These are phyloP conservation scores for Fusarium verticillioides DNA, from an alignment of 2,329 filamentous ascomycete genomes.

Conservation along the genomic window DNA sequence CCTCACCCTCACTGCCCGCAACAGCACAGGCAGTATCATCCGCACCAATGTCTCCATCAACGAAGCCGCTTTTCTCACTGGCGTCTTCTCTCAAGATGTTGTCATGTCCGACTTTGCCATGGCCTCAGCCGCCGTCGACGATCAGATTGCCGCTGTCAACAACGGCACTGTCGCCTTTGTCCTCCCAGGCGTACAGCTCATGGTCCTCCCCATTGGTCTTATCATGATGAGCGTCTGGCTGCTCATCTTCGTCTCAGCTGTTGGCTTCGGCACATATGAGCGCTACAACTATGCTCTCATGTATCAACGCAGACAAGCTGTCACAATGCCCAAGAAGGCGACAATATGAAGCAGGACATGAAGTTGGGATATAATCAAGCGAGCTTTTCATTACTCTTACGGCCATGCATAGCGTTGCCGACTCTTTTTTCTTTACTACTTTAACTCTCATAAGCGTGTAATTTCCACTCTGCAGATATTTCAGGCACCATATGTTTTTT, in stretches of 20 bases:
- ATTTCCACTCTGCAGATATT: conserved; percentile 34
- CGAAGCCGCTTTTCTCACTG: conserved; percentile 77
- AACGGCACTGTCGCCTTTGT: conserved; percentile 72
- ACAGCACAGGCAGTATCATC: conserved; percentile 61
- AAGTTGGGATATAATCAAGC: conserved; percentile 17
- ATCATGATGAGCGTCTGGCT: conserved; percentile 74
- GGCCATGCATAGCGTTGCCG: conserved; percentile 37
- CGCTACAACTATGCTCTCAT: conserved; percentile 73
- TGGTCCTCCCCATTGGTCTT: conserved; percentile 77
- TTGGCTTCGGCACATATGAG: conserved; percentile 73
- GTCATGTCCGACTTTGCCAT: conserved; percentile 61
- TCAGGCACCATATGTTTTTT: conserved; percentile 37
- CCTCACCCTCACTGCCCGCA: conserved; percentile 72
- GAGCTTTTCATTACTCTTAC: conserved; percentile 25
- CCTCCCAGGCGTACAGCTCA: conserved; percentile 73
- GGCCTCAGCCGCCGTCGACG: conserved; percentile 62
- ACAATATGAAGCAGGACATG: conserved; percentile 7
- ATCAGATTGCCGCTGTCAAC: conserved; percentile 56
- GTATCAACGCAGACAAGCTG: conserved; percentile 59
- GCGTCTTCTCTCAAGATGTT: conserved; percentile 72
- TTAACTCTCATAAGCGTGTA: conserved; percentile 30
- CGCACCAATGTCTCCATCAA: conserved; percentile 74
- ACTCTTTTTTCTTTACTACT: conserved; percentile 23
- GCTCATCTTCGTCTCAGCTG: conserved; percentile 63
- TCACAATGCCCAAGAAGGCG: conserved; percentile 31